These are phyloP conservation scores for Trypanosoma platydactyli DNA, from an alignment of 208 protist genomes.

Conservation along the genomic window DNA sequence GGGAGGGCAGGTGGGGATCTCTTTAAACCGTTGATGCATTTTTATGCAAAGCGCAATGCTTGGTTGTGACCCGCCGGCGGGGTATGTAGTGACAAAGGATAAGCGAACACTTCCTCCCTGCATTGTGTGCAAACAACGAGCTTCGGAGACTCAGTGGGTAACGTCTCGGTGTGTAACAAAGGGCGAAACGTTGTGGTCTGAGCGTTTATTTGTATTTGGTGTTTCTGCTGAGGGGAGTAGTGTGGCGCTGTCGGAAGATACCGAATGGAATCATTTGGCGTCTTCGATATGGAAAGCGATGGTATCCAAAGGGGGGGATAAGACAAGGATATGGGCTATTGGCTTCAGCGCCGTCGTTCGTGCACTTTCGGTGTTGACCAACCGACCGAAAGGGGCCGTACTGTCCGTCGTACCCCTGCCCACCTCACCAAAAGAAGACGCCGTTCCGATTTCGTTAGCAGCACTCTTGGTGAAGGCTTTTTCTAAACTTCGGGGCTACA, in stretches of 20 bases:
- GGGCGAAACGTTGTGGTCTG: constrained; percentile 18
- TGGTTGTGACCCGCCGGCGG: constrained; percentile 61
- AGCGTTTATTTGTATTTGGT: constrained; percentile 16
- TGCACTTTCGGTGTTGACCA: neutral
- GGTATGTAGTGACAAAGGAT: constrained; percentile 13
- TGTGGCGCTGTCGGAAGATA: constrained; percentile 7
- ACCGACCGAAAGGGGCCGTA: neutral
- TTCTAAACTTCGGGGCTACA: constrained; percentile 6
- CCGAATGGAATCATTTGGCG: constrained; percentile 11
- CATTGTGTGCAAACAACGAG: neutral
- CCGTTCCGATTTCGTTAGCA: constrained; percentile 13
- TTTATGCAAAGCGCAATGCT: constrained; percentile 67
- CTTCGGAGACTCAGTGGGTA: neutral
- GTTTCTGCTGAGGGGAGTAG: neutral
- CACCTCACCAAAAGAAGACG: neutral
- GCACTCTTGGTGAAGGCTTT: constrained; percentile 18
- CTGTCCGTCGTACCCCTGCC: constrained; percentile 4
- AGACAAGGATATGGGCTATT: constrained; percentile 7
- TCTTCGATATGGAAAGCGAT: constrained; percentile 10
- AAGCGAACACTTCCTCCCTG: constrained; percentile 16
- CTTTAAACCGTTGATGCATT: neutral
- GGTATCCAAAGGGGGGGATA: constrained; percentile 14
- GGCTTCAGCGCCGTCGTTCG: constrained; percentile 18
- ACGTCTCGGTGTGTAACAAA: constrained; percentile 9
- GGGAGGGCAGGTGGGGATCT: too few relatives aligned